A percentile compares a stretch with the other conserved stretches of the same genome.
phyloP scores from a whole-genome alignment of 2,329 filamentous ascomycete genomes.

The Xylariaceae sp. region DNA sequence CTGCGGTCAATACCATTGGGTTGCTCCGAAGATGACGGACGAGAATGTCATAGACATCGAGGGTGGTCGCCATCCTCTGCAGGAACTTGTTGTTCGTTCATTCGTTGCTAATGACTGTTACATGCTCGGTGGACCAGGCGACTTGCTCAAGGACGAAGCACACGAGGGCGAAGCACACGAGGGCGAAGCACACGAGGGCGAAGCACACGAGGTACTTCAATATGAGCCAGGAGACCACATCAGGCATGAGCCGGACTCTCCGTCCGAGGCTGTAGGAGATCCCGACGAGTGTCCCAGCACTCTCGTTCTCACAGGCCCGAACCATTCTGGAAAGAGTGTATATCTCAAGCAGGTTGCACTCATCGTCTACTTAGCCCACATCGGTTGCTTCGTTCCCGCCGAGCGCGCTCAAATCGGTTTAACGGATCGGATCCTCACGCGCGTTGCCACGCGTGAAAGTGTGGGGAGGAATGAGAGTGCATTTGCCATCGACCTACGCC shows the following conservation, averaged over 20 bases:
- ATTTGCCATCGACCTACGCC: slow-evolving; percentile 74
- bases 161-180: slow-evolving; percentile 17
- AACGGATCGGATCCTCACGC: slow-evolving; percentile 86
- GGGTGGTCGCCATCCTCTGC: slow-evolving; percentile 77
- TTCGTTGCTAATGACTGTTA: slow-evolving; percentile 78
- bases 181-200: neutral
- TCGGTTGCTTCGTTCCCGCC: slow-evolving; percentile 88
- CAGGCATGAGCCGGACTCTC: slow-evolving; percentile 1
- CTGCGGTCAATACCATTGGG: slow-evolving; percentile 66
- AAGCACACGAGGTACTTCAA: neutral
- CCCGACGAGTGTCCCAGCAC: slow-evolving; percentile 47
- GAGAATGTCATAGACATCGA: slow-evolving; percentile 66
- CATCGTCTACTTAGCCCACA: slow-evolving; percentile 85
- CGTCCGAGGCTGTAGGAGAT: slow-evolving; percentile 5
- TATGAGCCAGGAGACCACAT: slow-evolving; percentile 1
- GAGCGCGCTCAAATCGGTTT: slow-evolving; percentile 68
- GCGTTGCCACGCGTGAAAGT: slow-evolving; percentile 67
- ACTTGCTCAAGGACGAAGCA: neutral
- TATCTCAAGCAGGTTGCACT: slow-evolving; percentile 90
- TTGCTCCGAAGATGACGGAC: slow-evolving; percentile 59
- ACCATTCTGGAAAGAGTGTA: slow-evolving; percentile 93
- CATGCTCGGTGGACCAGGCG: slow-evolving; percentile 53
- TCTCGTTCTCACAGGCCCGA: slow-evolving; percentile 82
- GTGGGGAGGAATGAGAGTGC: slow-evolving; percentile 52
- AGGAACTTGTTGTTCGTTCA: slow-evolving; percentile 71